Evolutionary conservation across 2,329 filamentous ascomycete genomes (phyloP).

Genomic region (Sordariomycetes sp.): DNA sequence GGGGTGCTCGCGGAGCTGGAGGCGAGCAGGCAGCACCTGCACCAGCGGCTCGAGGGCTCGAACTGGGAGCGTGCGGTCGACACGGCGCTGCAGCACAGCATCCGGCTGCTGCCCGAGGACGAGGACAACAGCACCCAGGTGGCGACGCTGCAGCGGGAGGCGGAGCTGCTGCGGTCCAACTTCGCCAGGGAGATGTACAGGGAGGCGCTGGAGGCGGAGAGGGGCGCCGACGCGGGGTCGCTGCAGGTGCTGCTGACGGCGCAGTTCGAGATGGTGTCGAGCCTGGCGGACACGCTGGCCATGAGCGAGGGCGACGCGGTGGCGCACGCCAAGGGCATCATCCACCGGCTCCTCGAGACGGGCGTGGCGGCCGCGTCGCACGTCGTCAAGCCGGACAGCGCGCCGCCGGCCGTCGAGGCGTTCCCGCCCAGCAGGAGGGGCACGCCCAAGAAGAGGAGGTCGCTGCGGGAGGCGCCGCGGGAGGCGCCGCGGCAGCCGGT

Average conservation of each 20-base stretch:
- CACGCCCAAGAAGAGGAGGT: slow-evolving; percentile 66
- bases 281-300: slow-evolving; percentile 67
- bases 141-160: slow-evolving; percentile 65
- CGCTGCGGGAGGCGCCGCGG: background rate
- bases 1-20: slow-evolving; percentile 86
- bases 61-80: slow-evolving; percentile 86
- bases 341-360: slow-evolving; percentile 66
- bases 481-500: slow-evolving; percentile 6
- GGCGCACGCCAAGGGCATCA: slow-evolving; percentile 63
- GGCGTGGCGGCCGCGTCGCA: slow-evolving; percentile 68
- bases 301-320: slow-evolving; percentile 82
- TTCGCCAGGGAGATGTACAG: slow-evolving; percentile 71
- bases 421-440: slow-evolving; percentile 56
- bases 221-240: slow-evolving; percentile 62
- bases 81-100: slow-evolving; percentile 75
- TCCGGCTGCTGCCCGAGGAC: slow-evolving; percentile 66
- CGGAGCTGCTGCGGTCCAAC: slow-evolving; percentile 73
- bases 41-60: slow-evolving; percentile 68
- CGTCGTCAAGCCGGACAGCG: slow-evolving; percentile 82
- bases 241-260: slow-evolving; percentile 78
- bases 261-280: slow-evolving; percentile 83
- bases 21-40: slow-evolving; percentile 79
- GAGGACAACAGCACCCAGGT: slow-evolving; percentile 55
- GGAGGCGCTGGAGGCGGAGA: slow-evolving; percentile 76
- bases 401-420: slow-evolving; percentile 43